Conservation (phyloP, 2,329 filamentous ascomycete genomes). For the Botrytis byssoidea region DNA sequence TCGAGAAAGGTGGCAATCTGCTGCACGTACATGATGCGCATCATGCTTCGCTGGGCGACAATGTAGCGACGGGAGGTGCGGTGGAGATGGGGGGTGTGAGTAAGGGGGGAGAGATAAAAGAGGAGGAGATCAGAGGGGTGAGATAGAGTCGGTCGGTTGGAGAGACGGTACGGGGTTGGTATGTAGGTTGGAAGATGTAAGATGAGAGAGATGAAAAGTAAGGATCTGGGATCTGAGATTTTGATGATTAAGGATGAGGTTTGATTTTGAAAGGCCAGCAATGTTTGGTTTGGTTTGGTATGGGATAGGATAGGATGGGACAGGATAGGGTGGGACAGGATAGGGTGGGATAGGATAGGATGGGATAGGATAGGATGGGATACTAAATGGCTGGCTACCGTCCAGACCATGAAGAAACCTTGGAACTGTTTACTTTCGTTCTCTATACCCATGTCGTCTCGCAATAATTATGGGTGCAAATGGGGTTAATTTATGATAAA, state of each 20-base stretch:
- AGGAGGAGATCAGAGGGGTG: no score
- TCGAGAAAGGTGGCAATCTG: background rate
- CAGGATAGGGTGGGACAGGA: no score
- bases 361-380: background rate
- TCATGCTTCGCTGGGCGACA: background rate
- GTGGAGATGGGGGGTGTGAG: background rate
- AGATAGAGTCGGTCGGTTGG: background rate
- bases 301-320: background rate
- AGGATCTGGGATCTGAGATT: no score
- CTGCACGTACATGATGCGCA: constrained; percentile 12
- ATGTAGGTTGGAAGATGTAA: background rate
- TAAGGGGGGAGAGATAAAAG: background rate
- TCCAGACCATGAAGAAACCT: background rate
- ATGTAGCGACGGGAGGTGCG: no score
- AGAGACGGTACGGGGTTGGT: background rate
- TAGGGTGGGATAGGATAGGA: background rate
- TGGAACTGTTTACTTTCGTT: background rate
- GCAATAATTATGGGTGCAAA: background rate
- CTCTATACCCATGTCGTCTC: background rate
- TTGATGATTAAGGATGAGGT: background rate
- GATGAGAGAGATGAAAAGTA: background rate
- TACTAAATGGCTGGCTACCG: background rate
- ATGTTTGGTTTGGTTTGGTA: background rate
- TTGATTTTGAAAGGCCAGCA: background rate
- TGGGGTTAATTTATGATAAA: background rate